A percentile compares a stretch with the other conserved stretches of the same genome.
These are phyloP conservation scores for Yamagishiella unicocca DNA, from an alignment of 139 green algal species.

Conservation along the genomic window DNA sequence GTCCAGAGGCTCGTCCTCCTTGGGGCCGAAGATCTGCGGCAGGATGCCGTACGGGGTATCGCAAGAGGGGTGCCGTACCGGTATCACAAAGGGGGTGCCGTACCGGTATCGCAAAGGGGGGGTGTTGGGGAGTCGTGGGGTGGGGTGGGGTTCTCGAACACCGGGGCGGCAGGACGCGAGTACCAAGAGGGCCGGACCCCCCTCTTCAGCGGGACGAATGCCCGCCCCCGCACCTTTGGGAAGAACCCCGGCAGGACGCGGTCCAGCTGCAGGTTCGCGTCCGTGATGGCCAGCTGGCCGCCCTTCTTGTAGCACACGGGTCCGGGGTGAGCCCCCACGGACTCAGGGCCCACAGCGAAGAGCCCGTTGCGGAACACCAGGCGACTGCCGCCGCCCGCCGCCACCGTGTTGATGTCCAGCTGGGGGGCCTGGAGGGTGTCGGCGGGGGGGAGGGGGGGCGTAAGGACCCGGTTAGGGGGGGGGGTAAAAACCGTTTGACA, in stretches of 20 bases:
- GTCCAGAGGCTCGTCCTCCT: conserved; percentile 88
- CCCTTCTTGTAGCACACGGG: conserved; percentile 97
- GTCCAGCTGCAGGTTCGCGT: conserved; percentile 96
- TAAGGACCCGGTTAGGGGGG: no score
- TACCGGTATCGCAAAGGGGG: no score
- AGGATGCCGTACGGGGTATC: no score
- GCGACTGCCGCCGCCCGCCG: conserved; percentile 91
- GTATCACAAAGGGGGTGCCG: no score
- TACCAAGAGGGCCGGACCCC: no score
- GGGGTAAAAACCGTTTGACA: no score
- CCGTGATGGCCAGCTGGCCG: conserved; percentile 92
- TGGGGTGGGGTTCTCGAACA: no score
- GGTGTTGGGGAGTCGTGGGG: no score
- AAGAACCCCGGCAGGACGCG: conserved; percentile 95
- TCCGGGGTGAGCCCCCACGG: conserved; percentile 93
- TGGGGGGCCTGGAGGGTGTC: conserved; percentile 85
- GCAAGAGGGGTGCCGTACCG: no score
- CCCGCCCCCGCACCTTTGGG: conserved; percentile 80
- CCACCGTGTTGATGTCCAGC: conserved; percentile 99
- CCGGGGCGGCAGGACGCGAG: no score
- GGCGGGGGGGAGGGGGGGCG: not conserved
- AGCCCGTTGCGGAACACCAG: conserved; percentile 82
- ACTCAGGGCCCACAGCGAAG: conserved; percentile 93
- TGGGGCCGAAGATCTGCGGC: conserved; percentile 89
- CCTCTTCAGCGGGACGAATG: no score